Base-by-base conservation (phyloP, 2,329 filamentous ascomycete species). In the Botrytis medusae region DNA sequence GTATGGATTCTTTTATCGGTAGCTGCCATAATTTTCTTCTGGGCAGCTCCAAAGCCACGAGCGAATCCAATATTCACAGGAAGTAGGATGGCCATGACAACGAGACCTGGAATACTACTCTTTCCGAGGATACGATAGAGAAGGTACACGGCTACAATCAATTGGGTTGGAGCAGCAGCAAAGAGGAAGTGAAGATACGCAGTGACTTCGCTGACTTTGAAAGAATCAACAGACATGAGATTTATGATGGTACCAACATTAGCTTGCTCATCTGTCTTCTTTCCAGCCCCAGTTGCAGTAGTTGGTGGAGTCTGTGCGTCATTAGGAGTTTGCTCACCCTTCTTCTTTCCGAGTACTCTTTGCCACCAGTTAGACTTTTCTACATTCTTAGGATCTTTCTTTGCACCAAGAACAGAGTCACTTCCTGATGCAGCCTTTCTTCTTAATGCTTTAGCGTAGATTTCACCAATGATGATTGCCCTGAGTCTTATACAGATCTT, bases 181-280 rank as follows among this genome's bases (percentile, higher is more conserved):
- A 95, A 92, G n/a, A 99, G 86, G 83, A 97, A 99, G 83, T 99
- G 96, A 46, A 99, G 85, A 81, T 99, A 99, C 0, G 95, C 93
- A 54, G 94, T 96, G 74, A 97, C 91, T 81, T 99, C 96, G 75
- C 93, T 93, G 72, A 99, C 94, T 84, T 99, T 99, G 89, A 98
- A 98, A 65, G 95, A 98, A 85, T 99, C 97, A 59, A 99, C 97
- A 18, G 96, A 97, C 96, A 99, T 99, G 77, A 99, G 86, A 82
- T 98, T 99, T 85, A 99, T 99, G 79, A 99, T 98, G n/a, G 96
- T 97, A 75, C 97, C 96, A 69, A 97, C 87, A 75, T 96, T 98
- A 57, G 94, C 95, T 83, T 97, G 94, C 73, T 92, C 88, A 75
- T 94, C 91, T 29, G 84, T 80, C 2, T 78, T 78, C 70, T 84